phyloP scores from a whole-genome alignment of 345 rosid genomes.

The Euphorbia peplus region DNA sequence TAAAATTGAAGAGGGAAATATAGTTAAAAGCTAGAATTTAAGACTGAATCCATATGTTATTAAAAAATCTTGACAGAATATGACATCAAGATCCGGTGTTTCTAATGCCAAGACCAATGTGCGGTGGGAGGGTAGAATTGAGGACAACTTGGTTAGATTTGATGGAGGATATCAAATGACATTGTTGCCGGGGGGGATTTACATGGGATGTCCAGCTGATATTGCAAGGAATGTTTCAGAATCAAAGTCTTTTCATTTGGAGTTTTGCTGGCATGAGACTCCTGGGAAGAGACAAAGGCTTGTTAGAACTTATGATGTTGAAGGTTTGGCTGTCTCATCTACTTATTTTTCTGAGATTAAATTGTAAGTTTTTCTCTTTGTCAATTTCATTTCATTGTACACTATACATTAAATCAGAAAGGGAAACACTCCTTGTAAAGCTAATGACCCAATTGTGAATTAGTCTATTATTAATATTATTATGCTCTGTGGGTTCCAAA shows the following conservation, averaged over 20 bases:
- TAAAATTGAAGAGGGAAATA: not conserved
- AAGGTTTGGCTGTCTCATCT: slow-evolving; percentile 84
- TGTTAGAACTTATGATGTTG: slow-evolving; percentile 70
- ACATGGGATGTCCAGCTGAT: slow-evolving; percentile 78
- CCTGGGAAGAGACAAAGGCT: slow-evolving; percentile 71
- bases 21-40: not conserved
- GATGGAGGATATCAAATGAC: slow-evolving; percentile 71
- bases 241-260: slow-evolving; percentile 73
- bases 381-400: too few relatives aligned
- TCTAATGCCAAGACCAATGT: slow-evolving; percentile 45
- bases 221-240: slow-evolving; percentile 64
- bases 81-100: slow-evolving; percentile 36
- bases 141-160: slow-evolving; percentile 55
- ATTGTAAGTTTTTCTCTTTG: slow-evolving; percentile 32
- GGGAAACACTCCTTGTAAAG: not conserved
- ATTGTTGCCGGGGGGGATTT: slow-evolving; percentile 82
- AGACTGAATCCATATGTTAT: slow-evolving; percentile 2
- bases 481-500: too few relatives aligned
- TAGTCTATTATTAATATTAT: too few relatives aligned
- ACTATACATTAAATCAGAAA: too few relatives aligned
- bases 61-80: slow-evolving; percentile 42
- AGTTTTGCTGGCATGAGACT: slow-evolving; percentile 81
- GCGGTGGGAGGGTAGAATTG: slow-evolving; percentile 58
- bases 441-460: not conserved
- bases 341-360: slow-evolving; percentile 67